Conservation (phyloP, 139 green algal genomes). For the Asterochloris erici region DNA sequence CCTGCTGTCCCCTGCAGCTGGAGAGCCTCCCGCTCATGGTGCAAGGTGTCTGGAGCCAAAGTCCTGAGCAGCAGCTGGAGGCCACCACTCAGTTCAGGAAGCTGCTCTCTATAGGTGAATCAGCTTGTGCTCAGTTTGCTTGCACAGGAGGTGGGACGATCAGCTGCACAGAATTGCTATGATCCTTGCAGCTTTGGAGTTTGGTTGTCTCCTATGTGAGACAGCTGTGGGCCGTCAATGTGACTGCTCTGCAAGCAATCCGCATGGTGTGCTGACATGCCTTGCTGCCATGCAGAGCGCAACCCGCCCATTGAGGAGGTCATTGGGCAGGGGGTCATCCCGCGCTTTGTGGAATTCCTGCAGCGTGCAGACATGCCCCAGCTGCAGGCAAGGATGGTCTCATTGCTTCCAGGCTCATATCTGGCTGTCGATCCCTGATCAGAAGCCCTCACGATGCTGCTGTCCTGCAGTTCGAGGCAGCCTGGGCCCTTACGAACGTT, state of each 20-base stretch:
- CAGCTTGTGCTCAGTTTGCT: background rate
- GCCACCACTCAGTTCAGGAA: conserved; percentile 97
- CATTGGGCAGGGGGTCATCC: conserved; percentile 93
- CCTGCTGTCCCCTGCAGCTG: conserved; percentile 56
- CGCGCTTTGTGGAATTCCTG: conserved; percentile 96
- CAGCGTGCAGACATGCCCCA: conserved; percentile 78
- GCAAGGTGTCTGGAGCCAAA: conserved; percentile 75
- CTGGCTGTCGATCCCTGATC: background rate
- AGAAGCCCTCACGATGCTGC: background rate
- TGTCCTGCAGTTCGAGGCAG: conserved; percentile 86
- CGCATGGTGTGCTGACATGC: background rate
- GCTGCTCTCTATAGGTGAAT: conserved; percentile 92
- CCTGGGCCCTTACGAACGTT: conserved; percentile 99
- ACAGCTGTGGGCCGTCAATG: background rate
- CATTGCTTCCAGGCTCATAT: background rate
- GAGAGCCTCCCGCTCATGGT: conserved; percentile 95
- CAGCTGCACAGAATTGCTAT: background rate
- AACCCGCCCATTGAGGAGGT: conserved; percentile 99
- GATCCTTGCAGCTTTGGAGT: background rate
- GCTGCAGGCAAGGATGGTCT: conserved; percentile 61
- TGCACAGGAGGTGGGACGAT: background rate
- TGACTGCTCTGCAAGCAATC: background rate
- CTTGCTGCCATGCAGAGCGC: conserved; percentile 65
- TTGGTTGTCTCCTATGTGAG: background rate
- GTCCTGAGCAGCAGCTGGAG: conserved; percentile 86